Conservation (phyloP, 1,284 basidiomycete species). For the Cryptococcus sp. region DNA sequence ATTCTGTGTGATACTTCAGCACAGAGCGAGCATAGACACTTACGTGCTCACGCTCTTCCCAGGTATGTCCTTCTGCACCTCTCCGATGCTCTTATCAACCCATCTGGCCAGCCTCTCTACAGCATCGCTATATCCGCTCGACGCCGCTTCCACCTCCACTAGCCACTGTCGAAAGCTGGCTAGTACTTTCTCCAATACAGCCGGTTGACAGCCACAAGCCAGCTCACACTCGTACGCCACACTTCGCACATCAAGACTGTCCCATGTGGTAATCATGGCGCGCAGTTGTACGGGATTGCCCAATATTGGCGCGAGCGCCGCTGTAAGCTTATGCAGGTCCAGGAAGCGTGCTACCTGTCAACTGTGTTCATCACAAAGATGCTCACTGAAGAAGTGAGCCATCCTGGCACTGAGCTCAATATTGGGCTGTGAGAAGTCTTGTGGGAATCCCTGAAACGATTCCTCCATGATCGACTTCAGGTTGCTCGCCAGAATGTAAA, state of each 20-base stretch:
- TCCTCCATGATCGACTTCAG: slow-evolving; percentile 39
- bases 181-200: slow-evolving; percentile 26
- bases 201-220: slow-evolving; percentile 30
- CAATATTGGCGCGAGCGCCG: slow-evolving; percentile 39
- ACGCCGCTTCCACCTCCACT: slow-evolving; percentile 15
- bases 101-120: slow-evolving; percentile 25
- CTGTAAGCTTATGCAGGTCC: slow-evolving; percentile 39
- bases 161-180: slow-evolving; percentile 35
- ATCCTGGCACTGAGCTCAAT: slow-evolving; percentile 34
- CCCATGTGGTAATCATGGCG: slow-evolving; percentile 40
- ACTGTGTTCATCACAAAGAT: neutral
- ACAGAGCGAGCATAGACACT: neutral
- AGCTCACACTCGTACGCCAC: slow-evolving; percentile 39
- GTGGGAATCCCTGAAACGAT: slow-evolving; percentile 18
- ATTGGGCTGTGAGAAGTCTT: slow-evolving; percentile 31
- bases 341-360: slow-evolving; percentile 34
- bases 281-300: slow-evolving; percentile 27
- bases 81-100: slow-evolving; percentile 16
- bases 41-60: slow-evolving; percentile 14
- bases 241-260: slow-evolving; percentile 26
- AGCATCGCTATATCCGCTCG: slow-evolving; percentile 8
- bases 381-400: slow-evolving; percentile 39
- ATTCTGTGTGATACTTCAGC: slow-evolving; percentile 17
- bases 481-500: slow-evolving; percentile 30
- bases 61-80: slow-evolving; percentile 6